These are phyloP conservation scores for Aspergillus steynii DNA, from an alignment of 495 filamentous ascomycete species.

Conservation along the genomic window DNA sequence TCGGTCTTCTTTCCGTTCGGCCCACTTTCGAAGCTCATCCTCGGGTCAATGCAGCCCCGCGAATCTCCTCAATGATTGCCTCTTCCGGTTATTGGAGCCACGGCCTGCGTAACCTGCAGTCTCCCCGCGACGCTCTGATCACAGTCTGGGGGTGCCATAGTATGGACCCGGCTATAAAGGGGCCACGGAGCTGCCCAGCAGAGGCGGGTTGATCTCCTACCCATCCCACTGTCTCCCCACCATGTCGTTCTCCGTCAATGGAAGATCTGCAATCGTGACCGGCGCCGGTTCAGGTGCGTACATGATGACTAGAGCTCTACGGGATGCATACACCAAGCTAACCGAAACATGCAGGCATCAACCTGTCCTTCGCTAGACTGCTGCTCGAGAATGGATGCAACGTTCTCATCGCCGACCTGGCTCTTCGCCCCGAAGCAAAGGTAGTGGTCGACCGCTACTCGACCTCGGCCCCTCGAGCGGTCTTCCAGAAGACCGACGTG, in stretches of 20 bases:
- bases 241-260: slow-evolving; percentile 53
- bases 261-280: slow-evolving; percentile 68
- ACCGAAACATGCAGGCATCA: slow-evolving; percentile 36
- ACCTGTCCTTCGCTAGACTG: slow-evolving; percentile 59
- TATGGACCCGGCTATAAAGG: not conserved
- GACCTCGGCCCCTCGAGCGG: slow-evolving; percentile 40
- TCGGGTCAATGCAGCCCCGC: slow-evolving; percentile 13
- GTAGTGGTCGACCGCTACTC: slow-evolving; percentile 54
- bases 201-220: slow-evolving; percentile 11
- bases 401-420: slow-evolving; percentile 66
- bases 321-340: slow-evolving; percentile 1
- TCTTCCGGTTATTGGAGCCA: slow-evolving; percentile 1
- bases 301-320: not conserved
- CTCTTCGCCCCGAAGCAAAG: slow-evolving; percentile 63
- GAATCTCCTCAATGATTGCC: slow-evolving; percentile 9
- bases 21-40: slow-evolving; percentile 1
- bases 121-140: slow-evolving; percentile 1
- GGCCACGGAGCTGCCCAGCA: not conserved
- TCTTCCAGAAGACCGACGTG: slow-evolving; percentile 67
- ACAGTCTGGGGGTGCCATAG: not conserved
- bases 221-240: not conserved
- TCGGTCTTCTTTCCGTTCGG: slow-evolving; percentile 13
- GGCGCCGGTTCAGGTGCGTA: slow-evolving; percentile 67
- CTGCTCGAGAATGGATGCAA: slow-evolving; percentile 62
- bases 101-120: slow-evolving; percentile 12